These are phyloP conservation scores for Crataegus laevigata DNA, from an alignment of 306 rosid species.

Conservation along the genomic window DNA sequence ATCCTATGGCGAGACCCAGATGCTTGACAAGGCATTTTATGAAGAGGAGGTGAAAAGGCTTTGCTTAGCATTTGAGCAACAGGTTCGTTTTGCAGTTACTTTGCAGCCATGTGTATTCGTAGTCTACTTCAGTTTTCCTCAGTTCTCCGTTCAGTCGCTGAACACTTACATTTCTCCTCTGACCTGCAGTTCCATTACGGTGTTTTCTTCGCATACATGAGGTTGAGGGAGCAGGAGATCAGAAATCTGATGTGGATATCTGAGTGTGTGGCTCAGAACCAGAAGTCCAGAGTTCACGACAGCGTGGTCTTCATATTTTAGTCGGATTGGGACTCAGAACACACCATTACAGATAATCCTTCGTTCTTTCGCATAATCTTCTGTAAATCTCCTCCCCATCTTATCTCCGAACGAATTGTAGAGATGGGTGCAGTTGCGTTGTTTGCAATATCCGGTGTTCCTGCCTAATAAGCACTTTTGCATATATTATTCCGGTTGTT, in stretches of 20 bases:
- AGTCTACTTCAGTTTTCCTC: not conserved
- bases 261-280: constrained; percentile 97
- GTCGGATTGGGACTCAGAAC: constrained; percentile 7
- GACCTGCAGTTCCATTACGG: constrained; percentile 84
- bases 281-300: constrained; percentile 93
- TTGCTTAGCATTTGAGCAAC: constrained; percentile 94
- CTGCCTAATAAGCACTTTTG: constrained; percentile 18
- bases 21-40: constrained; percentile 97
- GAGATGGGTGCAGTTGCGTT: constrained; percentile 18
- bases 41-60: constrained; percentile 99
- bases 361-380: constrained; percentile 27
- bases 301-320: constrained; percentile 95
- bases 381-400: constrained; percentile 31
- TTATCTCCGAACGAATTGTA: constrained; percentile 12
- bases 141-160: not conserved
- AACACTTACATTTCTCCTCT: constrained; percentile 2
- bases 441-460: constrained; percentile 26
- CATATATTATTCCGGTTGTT: not conserved
- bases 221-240: constrained; percentile 97
- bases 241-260: constrained; percentile 97
- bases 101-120: not conserved
- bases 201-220: constrained; percentile 95
- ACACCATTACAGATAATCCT: constrained; percentile 4
- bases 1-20: constrained; percentile 93
- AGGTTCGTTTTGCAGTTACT: constrained; percentile 37